Evolutionary conservation across 305 asterid species (phyloP), one percentile per base, ranked within the genome.

Genomic region (Striga hermonthica): DNA sequence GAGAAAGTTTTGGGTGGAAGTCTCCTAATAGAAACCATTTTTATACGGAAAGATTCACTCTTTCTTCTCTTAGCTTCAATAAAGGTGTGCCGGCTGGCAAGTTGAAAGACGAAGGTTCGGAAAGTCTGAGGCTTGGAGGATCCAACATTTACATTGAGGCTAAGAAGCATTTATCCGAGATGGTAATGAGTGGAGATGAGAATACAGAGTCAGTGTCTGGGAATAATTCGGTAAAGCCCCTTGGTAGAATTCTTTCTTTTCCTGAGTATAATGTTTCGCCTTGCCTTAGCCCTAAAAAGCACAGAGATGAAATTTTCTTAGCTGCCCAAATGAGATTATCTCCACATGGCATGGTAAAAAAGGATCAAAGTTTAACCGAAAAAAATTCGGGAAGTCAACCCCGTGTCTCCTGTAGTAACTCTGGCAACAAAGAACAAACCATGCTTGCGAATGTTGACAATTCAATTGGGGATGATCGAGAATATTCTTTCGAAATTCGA

Each of bases 21-120:
- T 93, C 97, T 73, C 99, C 99, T 10, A 90, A 88, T 70, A 83
- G 97, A 79, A 84, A 88, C 81, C 96, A 90, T 76, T 88, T 88
- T 62, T 93, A 78, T 61, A 84, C 84, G 12, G 99, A 93, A 74
- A 84, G 74, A 65, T 88, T 82, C 76, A 78, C 88, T 16, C 67
- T 73, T 68, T 73, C 95, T 44, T 75, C 82, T 11, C 72, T 80
- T 60, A 75, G 83, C 60, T 36, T 75, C 12, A 85, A 74, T 81
- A 76, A 79, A 60, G 85, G 67, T 57, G 93, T 82, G 57, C 74
- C 66, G 37, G 66, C 66, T 50, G 81, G 67, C 31, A 82, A 76
- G 71, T 61, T 67, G 34, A 80, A 77, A 71, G 86, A 75, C 3
- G 57, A 62, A 1, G 58, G 40, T 48, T 47, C 75, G 34, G 47